Evolutionary conservation across 75 land plant genomes (phyloP).

Genomic region (Cryptomeria japonica): DNA sequence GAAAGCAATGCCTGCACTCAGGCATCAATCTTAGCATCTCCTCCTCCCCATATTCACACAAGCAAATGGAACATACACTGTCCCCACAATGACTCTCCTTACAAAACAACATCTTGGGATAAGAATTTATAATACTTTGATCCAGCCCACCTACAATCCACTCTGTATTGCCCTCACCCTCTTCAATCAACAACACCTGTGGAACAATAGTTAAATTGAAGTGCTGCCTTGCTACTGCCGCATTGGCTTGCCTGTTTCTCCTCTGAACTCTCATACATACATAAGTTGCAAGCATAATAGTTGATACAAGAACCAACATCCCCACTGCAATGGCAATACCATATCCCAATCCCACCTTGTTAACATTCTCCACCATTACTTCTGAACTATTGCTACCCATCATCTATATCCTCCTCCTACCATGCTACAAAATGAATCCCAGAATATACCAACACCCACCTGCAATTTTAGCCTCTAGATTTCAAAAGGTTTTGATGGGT

Average conservation of each 20-base stretch:
- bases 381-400: constrained; percentile 10
- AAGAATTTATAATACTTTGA: constrained; percentile 71
- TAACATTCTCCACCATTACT: constrained; percentile 24
- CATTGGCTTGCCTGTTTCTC: constrained; percentile 5
- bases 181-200: not conserved
- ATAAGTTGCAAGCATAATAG: constrained; percentile 50
- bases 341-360: constrained; percentile 50
- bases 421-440: not conserved
- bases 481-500: not conserved
- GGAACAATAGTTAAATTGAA: constrained; percentile 1
- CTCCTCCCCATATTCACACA: constrained; percentile 75
- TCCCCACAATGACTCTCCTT: constrained; percentile 17
- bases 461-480: not conserved
- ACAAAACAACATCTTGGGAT: constrained; percentile 74
- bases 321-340: constrained; percentile 57
- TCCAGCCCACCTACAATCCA: constrained; percentile 57
- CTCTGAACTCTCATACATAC: constrained; percentile 45
- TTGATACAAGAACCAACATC: constrained; percentile 43
- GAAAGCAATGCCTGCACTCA: constrained; percentile 87
- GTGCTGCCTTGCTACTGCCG: not conserved
- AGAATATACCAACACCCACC: not conserved
- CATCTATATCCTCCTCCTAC: not conserved
- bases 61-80: constrained; percentile 73
- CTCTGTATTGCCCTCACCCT: constrained; percentile 1
- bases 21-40: constrained; percentile 96